Conservation (phyloP, 2,329 filamentous ascomycete species). For the Bipolaris cookei region DNA sequence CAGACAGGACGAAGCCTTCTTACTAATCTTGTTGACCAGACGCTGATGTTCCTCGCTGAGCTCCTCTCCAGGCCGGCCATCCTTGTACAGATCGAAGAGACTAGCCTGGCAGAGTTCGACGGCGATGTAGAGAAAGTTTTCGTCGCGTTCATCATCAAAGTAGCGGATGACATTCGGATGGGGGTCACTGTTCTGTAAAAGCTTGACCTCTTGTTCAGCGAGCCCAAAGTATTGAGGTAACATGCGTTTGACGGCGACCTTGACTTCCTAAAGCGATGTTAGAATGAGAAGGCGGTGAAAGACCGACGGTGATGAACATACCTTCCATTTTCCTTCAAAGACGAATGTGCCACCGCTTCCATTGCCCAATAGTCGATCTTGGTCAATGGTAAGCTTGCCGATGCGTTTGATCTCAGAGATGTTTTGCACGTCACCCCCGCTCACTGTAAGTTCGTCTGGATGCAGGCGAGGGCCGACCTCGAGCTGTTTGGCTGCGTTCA, state of each 20-base stretch:
- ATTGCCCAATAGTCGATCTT: conserved; percentile 67
- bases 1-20: conserved; percentile 78
- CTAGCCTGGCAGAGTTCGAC: conserved; percentile 93
- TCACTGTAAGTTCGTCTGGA: conserved; percentile 49
- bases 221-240: conserved; percentile 95
- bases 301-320: conserved; percentile 23
- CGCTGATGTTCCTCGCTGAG: conserved; percentile 67
- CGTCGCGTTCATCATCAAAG: conserved; percentile 86
- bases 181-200: conserved; percentile 91
- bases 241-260: conserved; percentile 97
- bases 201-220: conserved; percentile 88
- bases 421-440: conserved; percentile 55
- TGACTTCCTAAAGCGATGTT: conserved; percentile 63
- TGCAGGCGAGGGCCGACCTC: conserved; percentile 43
- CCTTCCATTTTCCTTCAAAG: conserved; percentile 89
- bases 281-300: conserved; percentile 6
- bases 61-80: conserved; percentile 54
- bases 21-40: conserved; percentile 73
- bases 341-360: conserved; percentile 98
- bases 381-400: conserved; percentile 66
- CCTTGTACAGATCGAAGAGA: conserved; percentile 87
- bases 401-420: conserved; percentile 61
- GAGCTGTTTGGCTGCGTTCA: conserved; percentile 51
- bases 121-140: conserved; percentile 94
- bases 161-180: conserved; percentile 97